Percentiles rank a stretch among this genome's conserved stretches.
Evolutionary conservation across 371 early-diverging fungal species (phyloP).

Genomic region (Sanchytrium tribonematis): DNA sequence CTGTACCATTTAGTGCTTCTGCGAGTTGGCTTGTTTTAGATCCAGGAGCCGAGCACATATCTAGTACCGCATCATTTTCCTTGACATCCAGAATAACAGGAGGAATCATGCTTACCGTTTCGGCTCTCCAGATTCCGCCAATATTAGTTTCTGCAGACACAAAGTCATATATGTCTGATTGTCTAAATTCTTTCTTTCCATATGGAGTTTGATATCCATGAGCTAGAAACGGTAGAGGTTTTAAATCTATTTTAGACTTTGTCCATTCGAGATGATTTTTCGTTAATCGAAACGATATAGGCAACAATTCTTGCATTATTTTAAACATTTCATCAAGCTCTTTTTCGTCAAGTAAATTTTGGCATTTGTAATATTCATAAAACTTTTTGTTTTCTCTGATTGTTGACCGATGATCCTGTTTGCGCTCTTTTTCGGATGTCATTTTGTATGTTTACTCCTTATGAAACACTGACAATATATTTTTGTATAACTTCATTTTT

Average conservation of each 20-base stretch:
- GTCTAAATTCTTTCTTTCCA: not conserved
- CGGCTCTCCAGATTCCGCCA: constrained; percentile 89
- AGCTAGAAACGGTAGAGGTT: not conserved
- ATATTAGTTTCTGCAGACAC: constrained; percentile 7
- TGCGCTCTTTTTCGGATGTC: no score
- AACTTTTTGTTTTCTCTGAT: not conserved
- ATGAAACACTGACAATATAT: no score
- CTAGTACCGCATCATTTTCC: constrained; percentile 46
- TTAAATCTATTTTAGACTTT: not conserved
- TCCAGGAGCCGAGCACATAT: constrained; percentile 39
- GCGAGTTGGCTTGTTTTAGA: constrained; percentile 44
- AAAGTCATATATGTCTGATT: not conserved
- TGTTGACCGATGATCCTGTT: no score
- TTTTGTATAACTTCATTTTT: no score
- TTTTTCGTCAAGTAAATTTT: not conserved
- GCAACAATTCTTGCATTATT: not conserved
- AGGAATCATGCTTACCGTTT: constrained; percentile 95
- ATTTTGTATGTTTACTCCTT: no score
- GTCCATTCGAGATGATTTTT: not conserved
- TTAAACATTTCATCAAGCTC: not conserved
- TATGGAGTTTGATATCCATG: not conserved
- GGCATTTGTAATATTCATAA: not conserved
- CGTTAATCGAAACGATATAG: not conserved
- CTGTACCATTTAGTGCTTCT: constrained; percentile 58
- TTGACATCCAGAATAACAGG: constrained; percentile 73